These are phyloP conservation scores for Venturia oleaginea DNA, from an alignment of 2,329 filamentous ascomycete genomes.

Conservation along the genomic window DNA sequence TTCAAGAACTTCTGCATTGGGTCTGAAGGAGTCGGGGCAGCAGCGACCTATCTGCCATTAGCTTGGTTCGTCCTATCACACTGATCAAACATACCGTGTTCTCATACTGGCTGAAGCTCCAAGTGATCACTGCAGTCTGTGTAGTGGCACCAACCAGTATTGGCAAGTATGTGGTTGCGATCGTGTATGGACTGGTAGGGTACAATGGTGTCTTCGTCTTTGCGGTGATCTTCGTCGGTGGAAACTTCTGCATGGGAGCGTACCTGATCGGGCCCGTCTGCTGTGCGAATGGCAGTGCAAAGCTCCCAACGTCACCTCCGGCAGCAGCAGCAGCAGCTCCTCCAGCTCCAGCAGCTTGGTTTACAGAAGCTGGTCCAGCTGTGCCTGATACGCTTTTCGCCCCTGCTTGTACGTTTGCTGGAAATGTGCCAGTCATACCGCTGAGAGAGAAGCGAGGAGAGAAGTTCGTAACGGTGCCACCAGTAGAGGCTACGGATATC, in stretches of 20 bases:
- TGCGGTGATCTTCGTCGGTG: constrained; percentile 49
- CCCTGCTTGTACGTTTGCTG: constrained; percentile 34
- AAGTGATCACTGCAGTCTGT: constrained; percentile 40
- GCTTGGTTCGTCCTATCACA: constrained; percentile 3
- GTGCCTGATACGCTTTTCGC: constrained; percentile 18
- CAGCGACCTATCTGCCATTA: constrained; percentile 38
- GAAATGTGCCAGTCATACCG: constrained; percentile 54
- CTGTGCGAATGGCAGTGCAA: constrained; percentile 42
- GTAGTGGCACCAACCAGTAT: constrained; percentile 41
- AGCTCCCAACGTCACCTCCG: constrained; percentile 22
- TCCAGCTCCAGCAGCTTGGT: constrained; percentile 18
- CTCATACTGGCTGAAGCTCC: constrained; percentile 40
- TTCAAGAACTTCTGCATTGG: constrained; percentile 50
- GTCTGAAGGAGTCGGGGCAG: constrained; percentile 40
- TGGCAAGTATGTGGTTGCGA: constrained; percentile 42
- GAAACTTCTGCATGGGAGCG: constrained; percentile 52
- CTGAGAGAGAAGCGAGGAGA: constrained; percentile 55
- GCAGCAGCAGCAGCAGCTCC: constrained; percentile 16
- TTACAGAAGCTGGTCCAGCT: constrained; percentile 22
- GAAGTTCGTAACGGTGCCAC: constrained; percentile 49
- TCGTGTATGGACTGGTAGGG: constrained; percentile 45
- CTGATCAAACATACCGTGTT: constrained; percentile 45
- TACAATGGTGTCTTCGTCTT: constrained; percentile 41
- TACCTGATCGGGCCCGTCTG: constrained; percentile 51
- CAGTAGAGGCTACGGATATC: constrained; percentile 44